Evolutionary conservation across 2,329 filamentous ascomycete genomes (phyloP).

Genomic region (Aspergillus viridinutans): DNA sequence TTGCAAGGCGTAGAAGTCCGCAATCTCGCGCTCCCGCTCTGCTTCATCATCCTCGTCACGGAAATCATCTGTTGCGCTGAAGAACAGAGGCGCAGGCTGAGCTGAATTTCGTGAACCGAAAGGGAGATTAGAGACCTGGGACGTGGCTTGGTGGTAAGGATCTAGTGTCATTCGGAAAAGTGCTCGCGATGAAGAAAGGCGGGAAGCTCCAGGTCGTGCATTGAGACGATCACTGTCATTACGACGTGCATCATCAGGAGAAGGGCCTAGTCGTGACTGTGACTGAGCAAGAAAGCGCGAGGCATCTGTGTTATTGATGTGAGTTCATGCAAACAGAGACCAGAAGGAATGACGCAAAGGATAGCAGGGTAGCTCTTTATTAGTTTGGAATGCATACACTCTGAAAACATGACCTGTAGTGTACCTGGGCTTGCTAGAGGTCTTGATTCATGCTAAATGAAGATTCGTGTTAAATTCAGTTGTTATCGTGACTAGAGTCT

Average conservation of each 20-base stretch:
- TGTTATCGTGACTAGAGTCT: background rate
- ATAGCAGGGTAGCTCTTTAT: background rate
- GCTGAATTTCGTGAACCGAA: conserved; percentile 73
- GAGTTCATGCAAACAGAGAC: background rate
- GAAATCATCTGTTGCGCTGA: conserved; percentile 84
- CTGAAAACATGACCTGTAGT: conserved; percentile 67
- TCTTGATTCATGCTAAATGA: background rate
- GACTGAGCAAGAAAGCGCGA: conserved; percentile 95
- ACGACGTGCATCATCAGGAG: conserved; percentile 50
- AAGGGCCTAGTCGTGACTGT: conserved; percentile 80
- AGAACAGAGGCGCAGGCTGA: conserved; percentile 88
- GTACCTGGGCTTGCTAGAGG: background rate
- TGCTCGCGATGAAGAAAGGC: conserved; percentile 47
- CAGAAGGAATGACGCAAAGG: background rate
- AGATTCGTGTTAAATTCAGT: background rate
- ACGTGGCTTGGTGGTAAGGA: conserved; percentile 70
- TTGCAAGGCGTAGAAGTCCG: conserved; percentile 91
- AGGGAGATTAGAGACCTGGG: conserved; percentile 69
- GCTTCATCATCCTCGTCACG: conserved; percentile 90
- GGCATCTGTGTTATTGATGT: conserved; percentile 58
- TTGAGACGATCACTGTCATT: conserved; percentile 47
- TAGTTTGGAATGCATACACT: conserved; percentile 61
- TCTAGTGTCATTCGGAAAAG: conserved; percentile 59
- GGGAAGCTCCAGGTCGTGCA: conserved; percentile 43
- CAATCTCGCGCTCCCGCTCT: conserved; percentile 83